Evolutionary conservation across 805 yeast species (phyloP), one percentile per base, ranked within the genome.

Genomic region (Cyberlindnera euphorbiae): DNA sequence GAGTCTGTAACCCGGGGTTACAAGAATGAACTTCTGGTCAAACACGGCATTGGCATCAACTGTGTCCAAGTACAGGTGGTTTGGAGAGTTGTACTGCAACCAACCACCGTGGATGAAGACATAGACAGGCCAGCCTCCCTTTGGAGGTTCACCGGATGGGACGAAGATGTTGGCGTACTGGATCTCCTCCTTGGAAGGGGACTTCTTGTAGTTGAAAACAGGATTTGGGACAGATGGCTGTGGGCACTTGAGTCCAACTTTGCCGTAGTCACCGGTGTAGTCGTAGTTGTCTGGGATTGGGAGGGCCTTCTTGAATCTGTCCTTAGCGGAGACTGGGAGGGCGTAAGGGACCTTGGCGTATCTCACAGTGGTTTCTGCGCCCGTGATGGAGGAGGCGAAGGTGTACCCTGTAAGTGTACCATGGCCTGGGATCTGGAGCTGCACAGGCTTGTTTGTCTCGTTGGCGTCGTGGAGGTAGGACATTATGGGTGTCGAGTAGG

Each of bases 61-160:
- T 17, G 52, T 41, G 33, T 53, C 55, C 30, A 53, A 45, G 35
- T 31, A 37, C 27, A 34, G 10, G 30, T 41, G 10, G 31, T 35
- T 41, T 26, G 45, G 41, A 18, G 46, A 46, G 26, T 45, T 49
- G 28, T 55, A 56, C 42, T 64, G 70, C 18, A 67, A 46, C 55
- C 63, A 66, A 6, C 73, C 73, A 18, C 73, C 73, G 47, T 66
- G 72, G 26, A 66, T 47, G 47, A 60, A 65, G 27, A 62, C 42
- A 35, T 57, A 36, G 14, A 66, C 71, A 5, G 71, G 70, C 69
- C 69, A 66, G 5, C 71, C 71, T 6, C 39, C 58, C 8, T 45
- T 42, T 12, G 69, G 71, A 19, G 58, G 40, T 10, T 38, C 34
- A 2, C 47, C 52, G 3, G 56, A 44, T 8, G 72, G 71, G 10